Base-by-base conservation (phyloP, 352 stramenopile genomes). In the Phytophthora capsici region DNA sequence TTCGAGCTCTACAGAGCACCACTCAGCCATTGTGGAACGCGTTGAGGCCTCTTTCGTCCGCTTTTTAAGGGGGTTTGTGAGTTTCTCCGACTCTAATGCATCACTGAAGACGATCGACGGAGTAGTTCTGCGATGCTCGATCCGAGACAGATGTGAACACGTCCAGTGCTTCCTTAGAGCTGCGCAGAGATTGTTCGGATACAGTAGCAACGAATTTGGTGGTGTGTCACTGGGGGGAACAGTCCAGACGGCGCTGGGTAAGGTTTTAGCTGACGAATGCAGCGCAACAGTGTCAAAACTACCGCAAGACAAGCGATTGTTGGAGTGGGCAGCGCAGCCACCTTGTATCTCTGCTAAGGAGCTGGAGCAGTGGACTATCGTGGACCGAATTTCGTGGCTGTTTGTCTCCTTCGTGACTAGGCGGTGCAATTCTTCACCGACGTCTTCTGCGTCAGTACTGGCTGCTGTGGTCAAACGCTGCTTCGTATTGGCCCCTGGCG, bases 361-460 rank as follows among this genome's bases (percentile, higher is more conserved):
- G 4, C 37, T 75, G 6, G 51, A 72, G 14, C 56, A 61, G 2
- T 75, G 62, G 50, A 53, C 32, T 44, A 53, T 75, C 3, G 63
- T 71, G 1, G 67, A 75, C 17, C 52, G 67, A 44, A 8, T 75
- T 7, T 48, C 67, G 10, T 72, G 67, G 67, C 10, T 75, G 4
- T 69, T 57, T 28, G 26, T 75, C 13, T 57, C 36, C 0, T 36
- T 74, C 20, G 66, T 70, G 49, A 66, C 60, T 8, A 59, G 28
- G 13, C 57, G 40, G n/a, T 66, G 60, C 19, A 36, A 55, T 45
- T 22, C 54, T n/a, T 53, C 41, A 30, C 4, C 40, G 38, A 25
- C 46, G 14, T 36, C 34, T 23, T 17, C 44, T 32, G 4, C 20
- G 2, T 13, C 47, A 7, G 32, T 72, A 0, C 34, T 70, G 34